Evolutionary conservation across 352 stramenopile genomes (phyloP).

Genomic region (Globisporangium heterothallicum): DNA sequence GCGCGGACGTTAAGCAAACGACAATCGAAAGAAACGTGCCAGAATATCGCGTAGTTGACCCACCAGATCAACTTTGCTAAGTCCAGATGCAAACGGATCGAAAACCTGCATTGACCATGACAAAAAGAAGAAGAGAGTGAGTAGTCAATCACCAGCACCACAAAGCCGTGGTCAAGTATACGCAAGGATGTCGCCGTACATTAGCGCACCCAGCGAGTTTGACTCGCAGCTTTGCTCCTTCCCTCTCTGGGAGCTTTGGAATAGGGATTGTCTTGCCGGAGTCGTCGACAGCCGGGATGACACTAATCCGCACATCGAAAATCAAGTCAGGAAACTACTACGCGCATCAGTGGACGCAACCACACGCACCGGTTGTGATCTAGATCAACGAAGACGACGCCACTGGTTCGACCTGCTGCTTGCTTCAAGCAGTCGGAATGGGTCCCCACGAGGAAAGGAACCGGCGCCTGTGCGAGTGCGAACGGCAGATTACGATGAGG

Average conservation of each 20-base stretch:
- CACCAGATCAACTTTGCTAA: constrained; percentile 70
- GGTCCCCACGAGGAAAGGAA: constrained; percentile 93
- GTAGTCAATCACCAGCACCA: too few species aligned
- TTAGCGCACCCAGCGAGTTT: constrained; percentile 62
- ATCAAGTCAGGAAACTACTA: background rate
- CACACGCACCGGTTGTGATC: constrained; percentile 84
- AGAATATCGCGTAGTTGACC: background rate
- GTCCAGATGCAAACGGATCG: constrained; percentile 61
- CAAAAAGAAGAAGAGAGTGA: too few species aligned
- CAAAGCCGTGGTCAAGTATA: background rate
- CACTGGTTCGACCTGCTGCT: constrained; percentile 49
- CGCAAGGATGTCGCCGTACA: constrained; percentile 20
- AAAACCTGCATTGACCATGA: constrained; percentile 83
- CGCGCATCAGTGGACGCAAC: background rate
- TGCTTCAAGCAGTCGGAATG: constrained; percentile 77
- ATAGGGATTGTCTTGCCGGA: constrained; percentile 45
- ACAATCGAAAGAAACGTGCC: background rate
- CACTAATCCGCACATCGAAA: constrained; percentile 10
- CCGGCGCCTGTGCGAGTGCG: constrained; percentile 58
- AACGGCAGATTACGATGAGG: background rate
- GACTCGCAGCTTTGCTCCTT: constrained; percentile 49
- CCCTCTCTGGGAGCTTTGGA: constrained; percentile 71
- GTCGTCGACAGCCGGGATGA: constrained; percentile 73
- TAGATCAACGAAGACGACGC: constrained; percentile 93
- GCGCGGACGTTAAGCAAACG: background rate